phyloP scores from a whole-genome alignment of 805 yeast species.

The Metschnikowia lachancei region DNA sequence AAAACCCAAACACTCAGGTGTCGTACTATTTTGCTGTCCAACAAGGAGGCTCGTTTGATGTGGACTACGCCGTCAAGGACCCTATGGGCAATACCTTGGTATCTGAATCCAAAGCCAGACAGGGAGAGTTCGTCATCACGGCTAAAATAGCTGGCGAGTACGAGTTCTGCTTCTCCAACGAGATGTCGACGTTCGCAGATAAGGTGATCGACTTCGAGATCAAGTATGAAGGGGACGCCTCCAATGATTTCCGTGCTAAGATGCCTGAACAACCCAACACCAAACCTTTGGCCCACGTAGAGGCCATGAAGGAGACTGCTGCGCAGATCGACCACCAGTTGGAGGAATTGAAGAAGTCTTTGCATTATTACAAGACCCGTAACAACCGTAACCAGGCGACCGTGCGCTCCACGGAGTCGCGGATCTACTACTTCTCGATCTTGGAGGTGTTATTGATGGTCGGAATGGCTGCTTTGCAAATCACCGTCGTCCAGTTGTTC shows the following conservation, averaged over 20 bases:
- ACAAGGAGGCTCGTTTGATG: slow-evolving; percentile 76
- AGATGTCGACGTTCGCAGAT: slow-evolving; percentile 77
- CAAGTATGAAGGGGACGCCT: slow-evolving; percentile 45
- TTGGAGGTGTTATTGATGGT: slow-evolving; percentile 71
- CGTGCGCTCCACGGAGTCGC: slow-evolving; percentile 72
- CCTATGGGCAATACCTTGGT: slow-evolving; percentile 57
- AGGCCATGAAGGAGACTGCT: slow-evolving; percentile 52
- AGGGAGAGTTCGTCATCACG: slow-evolving; percentile 73
- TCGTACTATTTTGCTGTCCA: slow-evolving; percentile 83
- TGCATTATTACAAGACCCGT: slow-evolving; percentile 86
- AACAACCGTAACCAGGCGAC: slow-evolving; percentile 89
- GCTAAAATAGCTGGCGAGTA: slow-evolving; percentile 75
- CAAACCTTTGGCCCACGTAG: slow-evolving; percentile 51
- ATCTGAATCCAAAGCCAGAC: slow-evolving; percentile 60
- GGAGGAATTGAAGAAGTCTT: slow-evolving; percentile 51
- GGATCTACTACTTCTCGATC: slow-evolving; percentile 74
- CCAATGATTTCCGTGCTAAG: slow-evolving; percentile 50
- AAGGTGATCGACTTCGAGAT: slow-evolving; percentile 84
- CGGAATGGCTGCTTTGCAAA: slow-evolving; percentile 69
- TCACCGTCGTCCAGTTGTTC: slow-evolving; percentile 63
- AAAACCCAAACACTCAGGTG: slow-evolving; percentile 54
- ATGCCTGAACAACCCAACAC: slow-evolving; percentile 53
- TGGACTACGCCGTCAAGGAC: slow-evolving; percentile 61
- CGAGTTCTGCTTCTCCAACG: slow-evolving; percentile 81
- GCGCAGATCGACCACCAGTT: slow-evolving; percentile 59